Base-by-base conservation (phyloP, 257 asterid genomes). In the Eucommia ulmoides region DNA sequence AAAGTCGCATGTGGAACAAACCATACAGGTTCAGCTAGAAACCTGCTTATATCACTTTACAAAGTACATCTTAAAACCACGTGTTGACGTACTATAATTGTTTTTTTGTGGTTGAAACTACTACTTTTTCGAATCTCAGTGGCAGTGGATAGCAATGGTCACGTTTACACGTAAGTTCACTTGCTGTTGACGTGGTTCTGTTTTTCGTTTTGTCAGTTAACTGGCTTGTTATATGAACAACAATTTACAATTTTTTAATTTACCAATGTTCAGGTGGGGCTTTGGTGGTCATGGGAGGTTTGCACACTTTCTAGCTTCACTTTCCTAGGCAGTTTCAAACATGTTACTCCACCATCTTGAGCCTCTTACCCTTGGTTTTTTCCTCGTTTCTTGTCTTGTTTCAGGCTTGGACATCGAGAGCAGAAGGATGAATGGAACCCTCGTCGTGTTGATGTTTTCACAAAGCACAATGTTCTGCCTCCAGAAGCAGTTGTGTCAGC, bases 281-380 rank as follows among this genome's bases (percentile, higher is more conserved):
- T 83, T 52, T 70, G 98, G 98, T 66, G 98, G 98, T 60, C 77
- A 91, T 64, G 98, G 98, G 67, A 89, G 98, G 98, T 89, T 62
- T 19, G 56, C 62, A 41, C 59, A 41, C 59, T 53, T 6, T 58
- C 51, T 24, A 29, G 8, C 12, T 29, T 29, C 8, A 5, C 38
- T 29, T 7, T 29, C 12, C 38, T 7, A 5, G 7, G n/a, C n/a
- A n/a, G n/a, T n/a, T n/a, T n/a, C n/a, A n/a, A n/a, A n/a, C n/a
- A n/a, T n/a, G n/a, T n/a, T n/a, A n/a, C n/a, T n/a, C n/a, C n/a
- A n/a, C n/a, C n/a, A n/a, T n/a, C n/a, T n/a, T n/a, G n/a, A n/a
- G n/a, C n/a, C n/a, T n/a, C n/a, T n/a, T n/a, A n/a, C n/a, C n/a
- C n/a, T n/a, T n/a, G n/a, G n/a, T n/a, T n/a, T n/a, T n/a, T n/a